Base-by-base conservation (phyloP, 106 monocot species). In the Apostasia ramifera region DNA sequence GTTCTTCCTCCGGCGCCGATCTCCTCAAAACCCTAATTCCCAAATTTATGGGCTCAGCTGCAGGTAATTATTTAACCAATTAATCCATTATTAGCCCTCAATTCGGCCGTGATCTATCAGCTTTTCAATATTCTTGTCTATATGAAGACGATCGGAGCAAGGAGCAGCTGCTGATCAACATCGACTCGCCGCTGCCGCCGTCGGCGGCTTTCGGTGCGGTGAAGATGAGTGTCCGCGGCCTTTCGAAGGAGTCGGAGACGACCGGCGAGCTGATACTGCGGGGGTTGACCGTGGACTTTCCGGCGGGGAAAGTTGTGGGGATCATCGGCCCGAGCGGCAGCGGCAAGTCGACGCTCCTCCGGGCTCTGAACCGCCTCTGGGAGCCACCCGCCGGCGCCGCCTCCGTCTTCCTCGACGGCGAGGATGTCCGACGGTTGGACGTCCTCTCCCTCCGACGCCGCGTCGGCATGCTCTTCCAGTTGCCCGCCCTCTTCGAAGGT, bases 381-480 rank as follows among this genome's bases (percentile, higher is more conserved):
- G 94, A 94, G 72, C 94, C 94, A 0, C 53, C 81, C 1, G 52
- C 82, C 3, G 85, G 77, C 5, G 2, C 59, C 26, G 26, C 26
- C 26, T 43, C 93, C 5, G 85, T 94, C 5, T 77, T 85, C 64
- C 78, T 94, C 50, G 94, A 94, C 70, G 94, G 87, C 15, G 63
- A 65, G 4, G 94, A 94, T 60, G 85, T 94, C 47, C 74, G 78
- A 67, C 7, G 63, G 15, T 45, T 94, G 49, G 87, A 91, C 50
- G 94, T 94, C 26, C 73, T 90, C 74, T 49, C 79, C 8, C 87
- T 94, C 66, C 87, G 94, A 38, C 82, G 94, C 47, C 82, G 74
- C 69, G 94, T 94, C 70, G 94, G 94, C 61, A 94, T 94, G 91
- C 83, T 94, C 63, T 94, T 94, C 79, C 94, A 94, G 77, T 83